phyloP scores from a whole-genome alignment of 2,329 filamentous ascomycete species.

The Graphiopsis chlorocephala region DNA sequence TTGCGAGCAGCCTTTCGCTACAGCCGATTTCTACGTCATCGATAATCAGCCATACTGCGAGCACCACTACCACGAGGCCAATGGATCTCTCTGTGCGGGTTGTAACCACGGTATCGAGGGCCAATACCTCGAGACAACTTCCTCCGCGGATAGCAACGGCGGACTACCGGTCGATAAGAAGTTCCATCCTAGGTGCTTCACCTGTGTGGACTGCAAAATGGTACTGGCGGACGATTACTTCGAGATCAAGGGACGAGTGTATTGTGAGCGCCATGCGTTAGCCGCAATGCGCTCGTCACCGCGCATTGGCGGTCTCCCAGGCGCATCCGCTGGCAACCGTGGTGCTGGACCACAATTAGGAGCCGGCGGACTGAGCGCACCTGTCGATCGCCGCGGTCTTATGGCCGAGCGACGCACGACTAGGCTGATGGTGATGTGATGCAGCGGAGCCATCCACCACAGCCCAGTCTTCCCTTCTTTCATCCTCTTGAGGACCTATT shows the following conservation, averaged over 20 bases:
- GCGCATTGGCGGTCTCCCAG: slow-evolving; percentile 18
- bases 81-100: slow-evolving; percentile 76
- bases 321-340: slow-evolving; percentile 5
- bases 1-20: slow-evolving; percentile 77
- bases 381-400: slow-evolving; percentile 23
- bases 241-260: slow-evolving; percentile 75
- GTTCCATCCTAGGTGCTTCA: slow-evolving; percentile 84
- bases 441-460: background rate
- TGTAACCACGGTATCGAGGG: slow-evolving; percentile 90
- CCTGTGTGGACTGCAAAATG: slow-evolving; percentile 72
- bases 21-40: slow-evolving; percentile 88
- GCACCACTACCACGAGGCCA: slow-evolving; percentile 87
- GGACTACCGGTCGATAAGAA: slow-evolving; percentile 54
- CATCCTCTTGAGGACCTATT: background rate
- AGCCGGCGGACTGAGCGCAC: slow-evolving; percentile 16
- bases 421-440: slow-evolving; percentile 35
- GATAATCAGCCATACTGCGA: slow-evolving; percentile 86
- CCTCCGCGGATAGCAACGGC: slow-evolving; percentile 3
- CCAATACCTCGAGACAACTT: slow-evolving; percentile 76
- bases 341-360: background rate
- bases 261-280: slow-evolving; percentile 84
- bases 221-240: slow-evolving; percentile 84
- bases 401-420: slow-evolving; percentile 36
- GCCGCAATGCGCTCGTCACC: slow-evolving; percentile 32
- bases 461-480: background rate